Evolutionary conservation across 2,329 filamentous ascomycete species (phyloP), one percentile per base, ranked within the genome.

Genomic region (Incumbomyces lentus): DNA sequence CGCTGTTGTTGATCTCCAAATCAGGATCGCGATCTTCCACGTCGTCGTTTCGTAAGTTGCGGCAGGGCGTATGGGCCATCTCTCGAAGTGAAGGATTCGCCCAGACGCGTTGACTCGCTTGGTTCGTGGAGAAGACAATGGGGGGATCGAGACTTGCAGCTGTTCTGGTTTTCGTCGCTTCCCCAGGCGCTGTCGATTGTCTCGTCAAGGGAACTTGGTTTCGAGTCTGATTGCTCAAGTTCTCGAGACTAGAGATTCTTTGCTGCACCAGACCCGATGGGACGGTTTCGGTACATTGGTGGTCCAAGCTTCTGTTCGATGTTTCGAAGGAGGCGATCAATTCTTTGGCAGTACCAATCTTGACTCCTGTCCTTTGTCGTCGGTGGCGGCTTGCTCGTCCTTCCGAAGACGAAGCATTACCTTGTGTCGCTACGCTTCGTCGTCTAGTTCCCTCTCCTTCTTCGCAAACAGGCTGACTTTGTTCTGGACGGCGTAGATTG

Each of bases 401-500:
- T 34, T 42, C 10, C 3, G 22, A 29, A 8, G 17, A n/a, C 7
- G 39, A 4, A 10, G 7, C 13, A 30, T 18, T 6, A 6, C 12
- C 17, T 44, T 8, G 35, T 36, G 36, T 38, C 46, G 49, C 43
- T 53, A 53, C 44, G 57, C 57, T 35, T 62, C 60, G 35, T 61
- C 60, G 38, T 62, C 60, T 10, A 55, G 37, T 10, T 56, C 50
- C 40, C 53, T 52, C 44, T 56, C 55, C 49, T 52, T 46, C 48
- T 53, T 55, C 13, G 56, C 51, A 34, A 60, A 60, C 44, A 61
- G 41, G 14, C 52, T 55, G 38, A 68, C 52, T 41, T 52, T 49
- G 51, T 60, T 62, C 49, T 64, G 59, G n/a, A 63, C 48, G 30
- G 58, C 58, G 48, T 62, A 65, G 47, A 65, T 62, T 13, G 54